Percentiles rank a stretch among this genome's conserved stretches.
These are phyloP conservation scores for Leishmania mexicana DNA, from an alignment of 208 protist genomes.

Conservation along the genomic window DNA sequence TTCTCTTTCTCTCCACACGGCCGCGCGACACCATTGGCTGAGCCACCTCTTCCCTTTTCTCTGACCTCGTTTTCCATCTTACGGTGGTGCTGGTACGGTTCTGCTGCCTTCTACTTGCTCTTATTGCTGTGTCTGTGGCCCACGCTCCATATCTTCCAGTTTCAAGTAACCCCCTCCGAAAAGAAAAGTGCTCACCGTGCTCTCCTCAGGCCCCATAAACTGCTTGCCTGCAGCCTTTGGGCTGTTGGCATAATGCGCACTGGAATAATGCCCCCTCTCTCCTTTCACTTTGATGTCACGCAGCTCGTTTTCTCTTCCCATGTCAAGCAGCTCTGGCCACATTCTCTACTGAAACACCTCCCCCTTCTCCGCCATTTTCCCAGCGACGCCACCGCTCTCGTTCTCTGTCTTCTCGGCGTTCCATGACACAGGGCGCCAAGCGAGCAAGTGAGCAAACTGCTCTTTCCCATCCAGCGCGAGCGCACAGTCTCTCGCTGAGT, in stretches of 20 bases:
- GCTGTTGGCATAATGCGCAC: background rate
- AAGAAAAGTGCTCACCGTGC: background rate
- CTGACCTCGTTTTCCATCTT: too few relatives aligned
- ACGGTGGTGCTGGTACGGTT: background rate
- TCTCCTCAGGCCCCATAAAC: background rate
- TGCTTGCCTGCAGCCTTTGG: background rate
- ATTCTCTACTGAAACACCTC: background rate
- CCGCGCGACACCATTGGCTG: background rate
- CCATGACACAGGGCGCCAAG: background rate
- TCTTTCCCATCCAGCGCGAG: background rate
- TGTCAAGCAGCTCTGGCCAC: background rate
- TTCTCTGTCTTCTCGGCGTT: background rate
- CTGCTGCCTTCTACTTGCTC: background rate
- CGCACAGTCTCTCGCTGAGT: background rate
- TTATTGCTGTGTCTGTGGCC: background rate
- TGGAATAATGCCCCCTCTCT: background rate
- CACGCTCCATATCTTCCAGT: too few relatives aligned
- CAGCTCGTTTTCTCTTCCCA: background rate
- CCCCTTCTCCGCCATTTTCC: background rate
- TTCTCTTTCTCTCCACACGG: background rate
- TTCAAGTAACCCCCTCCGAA: too few relatives aligned
- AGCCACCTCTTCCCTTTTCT: background rate
- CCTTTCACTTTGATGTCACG: background rate
- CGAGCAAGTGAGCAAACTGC: background rate
- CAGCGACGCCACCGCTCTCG: background rate